These are phyloP conservation scores for Pulveroboletus sp. DNA, from an alignment of 768 basidiomycete species.

Conservation along the genomic window DNA sequence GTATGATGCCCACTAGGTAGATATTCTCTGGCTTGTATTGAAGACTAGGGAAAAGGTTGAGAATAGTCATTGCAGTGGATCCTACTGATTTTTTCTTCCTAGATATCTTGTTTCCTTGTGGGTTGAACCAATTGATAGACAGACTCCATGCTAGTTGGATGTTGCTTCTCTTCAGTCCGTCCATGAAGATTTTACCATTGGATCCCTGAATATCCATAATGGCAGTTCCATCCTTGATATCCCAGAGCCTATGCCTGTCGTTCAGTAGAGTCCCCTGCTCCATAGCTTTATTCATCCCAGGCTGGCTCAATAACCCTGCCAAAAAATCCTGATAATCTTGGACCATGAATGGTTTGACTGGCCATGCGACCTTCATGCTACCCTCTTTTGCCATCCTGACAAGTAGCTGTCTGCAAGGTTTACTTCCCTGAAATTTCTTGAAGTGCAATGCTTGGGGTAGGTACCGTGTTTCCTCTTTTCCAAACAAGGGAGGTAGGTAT, in stretches of 20 bases:
- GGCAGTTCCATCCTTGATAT: neutral
- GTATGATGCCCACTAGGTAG: slow-evolving; percentile 35
- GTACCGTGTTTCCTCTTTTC: neutral
- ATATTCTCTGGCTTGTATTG: slow-evolving; percentile 11
- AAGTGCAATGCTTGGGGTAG: neutral
- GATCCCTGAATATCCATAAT: neutral
- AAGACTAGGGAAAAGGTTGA: slow-evolving; percentile 20
- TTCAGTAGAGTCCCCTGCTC: neutral
- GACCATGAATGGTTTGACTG: neutral
- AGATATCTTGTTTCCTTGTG: slow-evolving; percentile 17
- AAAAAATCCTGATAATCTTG: neutral
- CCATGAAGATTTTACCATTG: neutral
- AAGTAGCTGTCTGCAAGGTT: neutral
- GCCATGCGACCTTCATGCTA: neutral
- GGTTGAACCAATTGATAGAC: slow-evolving; percentile 29
- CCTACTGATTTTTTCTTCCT: slow-evolving; percentile 11
- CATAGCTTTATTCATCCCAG: neutral
- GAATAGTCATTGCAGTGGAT: slow-evolving; percentile 12
- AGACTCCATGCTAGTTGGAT: slow-evolving; percentile 21
- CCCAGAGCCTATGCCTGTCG: neutral
- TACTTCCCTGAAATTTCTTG: too few relatives aligned
- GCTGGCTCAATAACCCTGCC: neutral
- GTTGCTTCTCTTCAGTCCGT: slow-evolving; percentile 2
- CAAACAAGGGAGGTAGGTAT: too few relatives aligned
- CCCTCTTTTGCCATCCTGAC: neutral